A percentile compares a stretch with the other conserved stretches of the same genome.
Evolutionary conservation across 73 alveolate species (phyloP).

Genomic region (Loxodes magnus): DNA sequence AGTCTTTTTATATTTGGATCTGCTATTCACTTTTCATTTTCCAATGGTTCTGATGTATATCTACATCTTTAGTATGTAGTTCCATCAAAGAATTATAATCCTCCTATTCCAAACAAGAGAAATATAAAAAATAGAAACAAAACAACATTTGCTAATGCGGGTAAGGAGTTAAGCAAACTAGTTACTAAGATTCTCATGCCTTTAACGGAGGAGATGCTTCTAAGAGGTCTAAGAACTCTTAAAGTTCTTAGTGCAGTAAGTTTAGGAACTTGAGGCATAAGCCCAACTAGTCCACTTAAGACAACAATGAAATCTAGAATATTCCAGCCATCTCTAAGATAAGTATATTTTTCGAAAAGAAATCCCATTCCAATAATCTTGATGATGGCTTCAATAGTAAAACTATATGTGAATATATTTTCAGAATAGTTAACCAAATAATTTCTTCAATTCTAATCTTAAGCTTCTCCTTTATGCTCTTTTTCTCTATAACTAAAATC

Average conservation of each 20-base stretch:
- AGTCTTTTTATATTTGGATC: conserved; percentile 20
- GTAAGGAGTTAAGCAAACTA: conserved; percentile 39
- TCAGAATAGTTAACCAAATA: conserved; percentile 7
- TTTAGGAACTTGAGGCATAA: conserved; percentile 10
- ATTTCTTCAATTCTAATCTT: neutral
- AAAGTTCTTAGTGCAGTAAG: conserved; percentile 41
- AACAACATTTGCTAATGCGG: conserved; percentile 38
- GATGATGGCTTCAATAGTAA: conserved; percentile 29
- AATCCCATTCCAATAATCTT: conserved; percentile 36
- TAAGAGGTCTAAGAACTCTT: conserved; percentile 52
- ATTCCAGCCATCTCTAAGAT: conserved; percentile 67
- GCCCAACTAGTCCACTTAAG: conserved; percentile 22
- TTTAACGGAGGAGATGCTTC: conserved; percentile 42
- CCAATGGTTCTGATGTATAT: conserved; percentile 10
- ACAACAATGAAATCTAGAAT: conserved; percentile 58
- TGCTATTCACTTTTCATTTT: conserved; percentile 36
- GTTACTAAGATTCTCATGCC: conserved; percentile 32
- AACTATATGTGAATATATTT: conserved; percentile 11
- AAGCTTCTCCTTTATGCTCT: neutral
- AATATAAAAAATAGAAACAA: conserved; percentile 36
- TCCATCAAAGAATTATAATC: conserved; percentile 51
- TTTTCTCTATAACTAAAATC: conserved; percentile 9
- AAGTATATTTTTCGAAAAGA: conserved; percentile 27
- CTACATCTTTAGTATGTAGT: too few relatives aligned
- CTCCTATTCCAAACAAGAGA: conserved; percentile 51